Evolutionary conservation across 306 rosid species (phyloP).

Genomic region (Medicago ruthenica): DNA sequence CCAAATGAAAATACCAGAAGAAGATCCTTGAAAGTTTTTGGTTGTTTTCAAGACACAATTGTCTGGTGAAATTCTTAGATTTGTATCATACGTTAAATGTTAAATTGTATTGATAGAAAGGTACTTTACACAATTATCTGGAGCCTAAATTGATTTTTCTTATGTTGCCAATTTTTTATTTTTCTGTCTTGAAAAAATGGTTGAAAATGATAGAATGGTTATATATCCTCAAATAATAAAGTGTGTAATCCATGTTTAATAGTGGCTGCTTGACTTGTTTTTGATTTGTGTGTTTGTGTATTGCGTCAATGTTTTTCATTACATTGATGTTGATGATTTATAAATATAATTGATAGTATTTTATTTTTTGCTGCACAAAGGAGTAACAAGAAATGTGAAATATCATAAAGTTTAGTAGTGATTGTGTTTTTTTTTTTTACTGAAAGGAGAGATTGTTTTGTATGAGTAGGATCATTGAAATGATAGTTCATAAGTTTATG

Average conservation of each 20-base stretch:
- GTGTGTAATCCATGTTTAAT: neutral
- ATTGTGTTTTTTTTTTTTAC: neutral
- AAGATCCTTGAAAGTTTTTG: slow-evolving; percentile 65
- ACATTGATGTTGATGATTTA: neutral
- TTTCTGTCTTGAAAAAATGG: too few relatives aligned
- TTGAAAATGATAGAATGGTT: too few relatives aligned
- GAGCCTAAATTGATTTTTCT: too few relatives aligned
- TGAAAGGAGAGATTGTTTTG: too few relatives aligned
- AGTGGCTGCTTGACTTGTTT: neutral
- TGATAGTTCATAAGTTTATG: neutral
- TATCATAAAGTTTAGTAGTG: neutral
- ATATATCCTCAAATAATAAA: too few relatives aligned
- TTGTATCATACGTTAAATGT: too few relatives aligned
- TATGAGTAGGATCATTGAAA: neutral
- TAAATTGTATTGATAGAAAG: too few relatives aligned
- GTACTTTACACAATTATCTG: too few relatives aligned
- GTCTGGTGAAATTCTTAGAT: slow-evolving; percentile 46
- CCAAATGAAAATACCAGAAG: slow-evolving; percentile 49
- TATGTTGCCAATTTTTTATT: too few relatives aligned
- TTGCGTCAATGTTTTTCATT: too few relatives aligned
- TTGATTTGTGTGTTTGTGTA: neutral
- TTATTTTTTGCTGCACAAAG: neutral
- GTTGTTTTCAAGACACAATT: slow-evolving; percentile 67
- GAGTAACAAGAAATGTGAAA: too few relatives aligned
- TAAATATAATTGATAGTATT: too few relatives aligned